A percentile compares a stretch with the other conserved stretches of the same genome.
phyloP scores from a whole-genome alignment of 495 filamentous ascomycete genomes.

The Penicillium atrosanguineum region DNA sequence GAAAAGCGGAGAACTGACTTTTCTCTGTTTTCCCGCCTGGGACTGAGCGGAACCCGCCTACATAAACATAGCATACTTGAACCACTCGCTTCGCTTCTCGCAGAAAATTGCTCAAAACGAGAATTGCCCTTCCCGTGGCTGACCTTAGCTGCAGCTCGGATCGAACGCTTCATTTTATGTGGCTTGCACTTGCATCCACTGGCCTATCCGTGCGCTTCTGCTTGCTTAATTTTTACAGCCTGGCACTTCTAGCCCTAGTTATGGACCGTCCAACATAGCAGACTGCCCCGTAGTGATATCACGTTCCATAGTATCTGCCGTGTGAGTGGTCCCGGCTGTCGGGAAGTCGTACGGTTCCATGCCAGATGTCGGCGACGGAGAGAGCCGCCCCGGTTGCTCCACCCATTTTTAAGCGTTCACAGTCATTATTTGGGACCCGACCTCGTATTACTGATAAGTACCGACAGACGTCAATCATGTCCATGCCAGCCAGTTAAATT shows the following conservation, averaged over 20 bases:
- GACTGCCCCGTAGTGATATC: not conserved
- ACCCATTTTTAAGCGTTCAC: not conserved
- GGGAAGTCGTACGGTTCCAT: not conserved
- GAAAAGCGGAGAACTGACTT: conserved; percentile 23
- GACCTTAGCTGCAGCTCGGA: not conserved
- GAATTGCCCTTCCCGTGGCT: not conserved
- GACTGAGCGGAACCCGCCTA: not conserved
- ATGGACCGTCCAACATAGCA: not conserved
- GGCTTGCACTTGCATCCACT: conserved; percentile 5
- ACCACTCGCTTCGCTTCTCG: not conserved
- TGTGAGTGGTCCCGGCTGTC: not conserved
- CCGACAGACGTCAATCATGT: not conserved
- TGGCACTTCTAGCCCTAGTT: not conserved
- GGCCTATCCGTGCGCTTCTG: conserved; percentile 1
- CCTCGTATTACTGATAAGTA: not conserved
- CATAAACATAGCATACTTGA: no score
- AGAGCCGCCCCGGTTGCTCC: not conserved
- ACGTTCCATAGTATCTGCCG: no score
- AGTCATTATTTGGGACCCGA: not conserved
- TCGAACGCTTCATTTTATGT: not conserved
- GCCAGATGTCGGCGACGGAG: not conserved
- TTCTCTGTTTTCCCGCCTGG: conserved; percentile 2
- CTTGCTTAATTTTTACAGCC: not conserved
- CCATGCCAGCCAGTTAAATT: not conserved
- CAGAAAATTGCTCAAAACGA: not conserved